Evolutionary conservation across 768 basidiomycete species (phyloP).

Genomic region (Auriscalpium vulgare): DNA sequence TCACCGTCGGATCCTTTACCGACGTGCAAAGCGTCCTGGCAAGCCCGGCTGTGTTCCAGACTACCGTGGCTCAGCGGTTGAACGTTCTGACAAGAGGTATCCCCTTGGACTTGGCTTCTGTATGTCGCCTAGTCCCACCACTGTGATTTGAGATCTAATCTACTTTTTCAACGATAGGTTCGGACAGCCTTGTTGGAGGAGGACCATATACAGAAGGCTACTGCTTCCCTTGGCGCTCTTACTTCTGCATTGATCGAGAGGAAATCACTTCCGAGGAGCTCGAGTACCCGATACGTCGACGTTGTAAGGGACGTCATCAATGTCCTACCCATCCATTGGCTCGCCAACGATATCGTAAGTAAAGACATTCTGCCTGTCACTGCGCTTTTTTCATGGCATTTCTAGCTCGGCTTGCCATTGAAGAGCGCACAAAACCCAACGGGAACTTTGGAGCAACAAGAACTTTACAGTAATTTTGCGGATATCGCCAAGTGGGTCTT

Average conservation of each 20-base stretch:
- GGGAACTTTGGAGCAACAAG: constrained; percentile 5
- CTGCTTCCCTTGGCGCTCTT: background rate
- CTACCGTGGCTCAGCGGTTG: background rate
- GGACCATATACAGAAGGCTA: background rate
- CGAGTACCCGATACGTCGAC: constrained; percentile 35
- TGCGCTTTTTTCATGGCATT: background rate
- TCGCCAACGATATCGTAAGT: constrained; percentile 48
- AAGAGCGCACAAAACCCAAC: constrained; percentile 3
- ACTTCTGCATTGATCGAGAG: constrained; percentile 4
- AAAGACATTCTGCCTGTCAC: background rate
- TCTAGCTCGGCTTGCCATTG: constrained; percentile 11
- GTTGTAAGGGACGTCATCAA: constrained; percentile 65
- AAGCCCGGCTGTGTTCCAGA: background rate
- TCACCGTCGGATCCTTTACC: background rate
- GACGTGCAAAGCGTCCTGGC: background rate
- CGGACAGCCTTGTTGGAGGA: background rate
- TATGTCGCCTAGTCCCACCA: background rate
- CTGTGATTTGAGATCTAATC: background rate
- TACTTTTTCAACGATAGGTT: constrained; percentile 1
- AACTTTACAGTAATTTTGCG: constrained; percentile 1
- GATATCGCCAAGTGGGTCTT: constrained; percentile 7
- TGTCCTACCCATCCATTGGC: constrained; percentile 52
- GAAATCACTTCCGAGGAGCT: constrained; percentile 28
- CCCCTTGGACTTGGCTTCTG: background rate
- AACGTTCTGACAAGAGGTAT: constrained; percentile 3